phyloP scores from a whole-genome alignment of 148 eudicot species.

The Cornus kousa region DNA sequence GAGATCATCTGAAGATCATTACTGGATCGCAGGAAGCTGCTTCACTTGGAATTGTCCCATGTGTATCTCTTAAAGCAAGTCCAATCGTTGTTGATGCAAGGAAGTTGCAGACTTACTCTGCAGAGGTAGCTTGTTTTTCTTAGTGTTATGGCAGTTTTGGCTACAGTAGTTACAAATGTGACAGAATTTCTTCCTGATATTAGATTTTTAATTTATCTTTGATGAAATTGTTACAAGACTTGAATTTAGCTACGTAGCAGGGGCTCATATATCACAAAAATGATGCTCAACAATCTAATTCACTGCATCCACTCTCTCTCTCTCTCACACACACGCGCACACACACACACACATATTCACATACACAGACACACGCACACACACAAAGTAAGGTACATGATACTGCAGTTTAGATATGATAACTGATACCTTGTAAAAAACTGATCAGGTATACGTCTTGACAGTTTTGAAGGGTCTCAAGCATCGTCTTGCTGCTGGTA shows the following conservation, averaged over 20 bases:
- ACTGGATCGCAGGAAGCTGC: slow-evolving; percentile 72
- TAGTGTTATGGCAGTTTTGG: background rate
- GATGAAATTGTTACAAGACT: no score
- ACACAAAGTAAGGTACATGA: background rate
- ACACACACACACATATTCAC: background rate
- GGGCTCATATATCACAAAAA: background rate
- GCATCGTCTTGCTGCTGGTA: slow-evolving; percentile 98
- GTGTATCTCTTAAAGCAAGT: slow-evolving; percentile 55
- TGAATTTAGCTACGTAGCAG: background rate
- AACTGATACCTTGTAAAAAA: slow-evolving; percentile 12
- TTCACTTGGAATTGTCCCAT: slow-evolving; percentile 73
- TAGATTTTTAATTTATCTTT: no score
- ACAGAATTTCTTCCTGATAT: background rate
- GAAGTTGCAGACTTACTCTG: slow-evolving; percentile 47
- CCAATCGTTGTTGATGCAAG: slow-evolving; percentile 69
- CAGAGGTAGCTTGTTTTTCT: slow-evolving; percentile 55
- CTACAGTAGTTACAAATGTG: background rate
- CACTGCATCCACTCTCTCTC: background rate
- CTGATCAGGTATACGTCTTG: slow-evolving; percentile 76
- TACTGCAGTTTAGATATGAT: slow-evolving; percentile 9
- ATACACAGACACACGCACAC: background rate
- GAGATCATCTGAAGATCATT: background rate
- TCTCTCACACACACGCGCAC: background rate
- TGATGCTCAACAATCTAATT: background rate
- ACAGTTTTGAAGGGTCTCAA: slow-evolving; percentile 93